phyloP scores from a whole-genome alignment of 2,329 filamentous ascomycete species.

The Penicillium griseofulvum region DNA sequence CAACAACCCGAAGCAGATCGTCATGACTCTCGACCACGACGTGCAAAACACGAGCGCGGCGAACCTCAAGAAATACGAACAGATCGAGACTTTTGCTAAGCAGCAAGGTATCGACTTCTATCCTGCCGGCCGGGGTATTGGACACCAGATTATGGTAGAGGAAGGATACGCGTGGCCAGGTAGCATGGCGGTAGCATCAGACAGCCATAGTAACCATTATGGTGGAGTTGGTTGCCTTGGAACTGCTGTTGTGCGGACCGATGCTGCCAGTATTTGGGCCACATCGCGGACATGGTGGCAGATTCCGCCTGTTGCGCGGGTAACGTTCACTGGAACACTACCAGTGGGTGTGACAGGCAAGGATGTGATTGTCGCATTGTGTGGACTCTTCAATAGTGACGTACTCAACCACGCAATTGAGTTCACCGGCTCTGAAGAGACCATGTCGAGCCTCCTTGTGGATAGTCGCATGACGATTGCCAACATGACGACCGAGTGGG shows the following conservation, averaged over 20 bases:
- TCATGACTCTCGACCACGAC: slow-evolving; percentile 84
- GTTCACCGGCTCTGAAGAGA: slow-evolving; percentile 77
- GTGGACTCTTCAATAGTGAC: slow-evolving; percentile 80
- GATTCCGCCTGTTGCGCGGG: slow-evolving; percentile 76
- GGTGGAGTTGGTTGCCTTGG: slow-evolving; percentile 75
- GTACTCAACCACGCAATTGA: slow-evolving; percentile 91
- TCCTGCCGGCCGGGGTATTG: slow-evolving; percentile 74
- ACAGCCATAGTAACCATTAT: slow-evolving; percentile 75
- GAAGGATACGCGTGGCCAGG: slow-evolving; percentile 83
- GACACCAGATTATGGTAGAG: slow-evolving; percentile 76
- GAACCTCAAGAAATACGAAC: slow-evolving; percentile 78
- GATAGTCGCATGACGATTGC: slow-evolving; percentile 67
- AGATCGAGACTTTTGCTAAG: slow-evolving; percentile 78
- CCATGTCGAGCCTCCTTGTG: slow-evolving; percentile 67
- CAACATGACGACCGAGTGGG: slow-evolving; percentile 85
- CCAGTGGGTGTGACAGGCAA: slow-evolving; percentile 84
- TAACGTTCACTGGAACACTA: slow-evolving; percentile 72
- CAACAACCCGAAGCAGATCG: slow-evolving; percentile 68
- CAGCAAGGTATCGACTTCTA: slow-evolving; percentile 76
- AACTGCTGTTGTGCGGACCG: slow-evolving; percentile 80
- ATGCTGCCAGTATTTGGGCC: slow-evolving; percentile 82
- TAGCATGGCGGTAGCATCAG: slow-evolving; percentile 73
- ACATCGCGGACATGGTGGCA: slow-evolving; percentile 86
- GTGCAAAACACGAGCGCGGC: slow-evolving; percentile 76
- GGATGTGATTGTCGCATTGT: slow-evolving; percentile 88